These are phyloP conservation scores for Antrodiella citrinella DNA, from an alignment of 768 basidiomycete species.

Conservation along the genomic window DNA sequence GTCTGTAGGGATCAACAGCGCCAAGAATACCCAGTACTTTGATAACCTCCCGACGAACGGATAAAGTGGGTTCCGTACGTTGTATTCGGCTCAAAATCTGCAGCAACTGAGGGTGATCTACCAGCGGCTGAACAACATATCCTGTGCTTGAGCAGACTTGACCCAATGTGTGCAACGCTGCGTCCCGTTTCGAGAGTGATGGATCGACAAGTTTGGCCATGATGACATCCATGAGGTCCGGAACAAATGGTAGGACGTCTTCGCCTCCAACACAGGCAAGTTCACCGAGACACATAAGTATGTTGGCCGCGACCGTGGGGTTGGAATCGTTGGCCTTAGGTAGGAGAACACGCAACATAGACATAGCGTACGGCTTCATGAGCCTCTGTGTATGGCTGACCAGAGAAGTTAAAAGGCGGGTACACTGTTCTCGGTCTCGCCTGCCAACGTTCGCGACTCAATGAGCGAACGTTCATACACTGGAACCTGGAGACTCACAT, in stretches of 20 bases:
- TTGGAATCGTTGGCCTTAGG: slow-evolving; percentile 86
- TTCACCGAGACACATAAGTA: slow-evolving; percentile 92
- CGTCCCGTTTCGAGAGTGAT: slow-evolving; percentile 81
- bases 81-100: slow-evolving; percentile 78
- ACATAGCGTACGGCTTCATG: slow-evolving; percentile 92
- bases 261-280: slow-evolving; percentile 90
- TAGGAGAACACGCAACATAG: slow-evolving; percentile 88
- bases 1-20: slow-evolving; percentile 90
- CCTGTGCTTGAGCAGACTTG: slow-evolving; percentile 95
- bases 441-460: slow-evolving; percentile 31
- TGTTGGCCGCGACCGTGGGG: slow-evolving; percentile 83
- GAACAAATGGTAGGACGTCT: slow-evolving; percentile 75
- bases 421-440: slow-evolving; percentile 86
- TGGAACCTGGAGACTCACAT: slow-evolving; percentile 44
- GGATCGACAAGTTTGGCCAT: slow-evolving; percentile 84
- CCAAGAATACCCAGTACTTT: slow-evolving; percentile 95
- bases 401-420: slow-evolving; percentile 82
- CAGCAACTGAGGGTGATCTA: slow-evolving; percentile 89
- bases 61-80: slow-evolving; percentile 64
- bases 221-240: slow-evolving; percentile 85
- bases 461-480: background rate
- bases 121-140: slow-evolving; percentile 84
- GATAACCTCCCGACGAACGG: slow-evolving; percentile 80
- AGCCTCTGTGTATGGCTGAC: slow-evolving; percentile 88
- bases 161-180: slow-evolving; percentile 88